Evolutionary conservation across 192 early-diverging fungal genomes (phyloP).

Genomic region (Linnemannia schmuckeri): DNA sequence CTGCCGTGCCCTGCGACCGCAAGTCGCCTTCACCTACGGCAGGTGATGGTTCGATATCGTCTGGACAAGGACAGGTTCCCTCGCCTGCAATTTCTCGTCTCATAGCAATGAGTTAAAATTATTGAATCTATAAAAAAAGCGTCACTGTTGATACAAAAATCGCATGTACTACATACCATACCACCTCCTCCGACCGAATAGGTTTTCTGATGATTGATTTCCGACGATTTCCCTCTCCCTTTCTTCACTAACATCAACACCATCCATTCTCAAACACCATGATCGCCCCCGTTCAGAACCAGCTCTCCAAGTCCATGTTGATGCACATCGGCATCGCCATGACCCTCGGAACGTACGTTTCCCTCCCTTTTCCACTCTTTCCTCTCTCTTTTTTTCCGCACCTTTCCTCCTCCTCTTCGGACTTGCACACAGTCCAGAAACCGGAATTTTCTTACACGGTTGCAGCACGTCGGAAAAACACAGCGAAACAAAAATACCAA

Average conservation of each 20-base stretch:
- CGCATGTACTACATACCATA: neutral
- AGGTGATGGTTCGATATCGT: conserved; percentile 11
- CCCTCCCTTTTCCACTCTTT: neutral
- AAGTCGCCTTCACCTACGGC: neutral
- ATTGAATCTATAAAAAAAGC: too few species aligned
- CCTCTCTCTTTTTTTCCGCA: neutral
- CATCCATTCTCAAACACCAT: neutral
- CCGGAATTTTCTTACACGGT: neutral
- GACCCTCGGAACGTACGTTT: conserved; percentile 41
- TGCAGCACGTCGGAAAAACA: neutral
- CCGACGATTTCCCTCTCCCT: conserved; percentile 2
- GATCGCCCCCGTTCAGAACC: conserved; percentile 48
- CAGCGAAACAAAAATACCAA: neutral
- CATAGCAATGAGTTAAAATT: conserved; percentile 24
- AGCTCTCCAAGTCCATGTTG: conserved; percentile 51
- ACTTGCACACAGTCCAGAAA: neutral
- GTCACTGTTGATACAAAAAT: neutral
- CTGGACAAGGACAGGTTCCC: neutral
- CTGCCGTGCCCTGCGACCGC: conserved; percentile 1
- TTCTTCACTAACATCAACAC: neutral
- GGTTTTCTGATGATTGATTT: neutral
- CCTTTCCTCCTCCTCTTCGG: neutral
- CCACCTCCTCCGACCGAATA: neutral
- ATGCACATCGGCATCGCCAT: conserved; percentile 36
- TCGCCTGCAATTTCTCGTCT: conserved; percentile 39